Evolutionary conservation across 2,329 filamentous ascomycete genomes (phyloP).

Genomic region (Botrytis fragariae): DNA sequence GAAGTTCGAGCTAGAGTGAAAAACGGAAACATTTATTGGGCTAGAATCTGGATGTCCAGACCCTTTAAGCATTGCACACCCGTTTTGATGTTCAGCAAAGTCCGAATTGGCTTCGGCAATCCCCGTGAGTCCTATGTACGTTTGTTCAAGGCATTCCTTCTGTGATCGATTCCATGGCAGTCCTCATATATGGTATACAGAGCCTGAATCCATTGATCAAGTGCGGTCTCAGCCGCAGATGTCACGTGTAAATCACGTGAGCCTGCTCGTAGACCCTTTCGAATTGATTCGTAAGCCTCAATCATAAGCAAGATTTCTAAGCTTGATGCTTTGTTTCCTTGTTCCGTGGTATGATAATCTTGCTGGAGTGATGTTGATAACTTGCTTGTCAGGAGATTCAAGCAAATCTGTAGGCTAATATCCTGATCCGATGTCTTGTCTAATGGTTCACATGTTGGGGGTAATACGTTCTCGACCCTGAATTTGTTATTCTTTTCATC

Average conservation of each 20-base stretch:
- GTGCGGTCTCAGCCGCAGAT: constrained; percentile 24
- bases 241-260: constrained; percentile 25
- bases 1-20: neutral
- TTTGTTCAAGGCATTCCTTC: neutral
- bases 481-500: neutral
- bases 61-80: neutral
- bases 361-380: constrained; percentile 29
- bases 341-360: constrained; percentile 24
- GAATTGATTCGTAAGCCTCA: constrained; percentile 35
- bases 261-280: constrained; percentile 24
- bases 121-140: neutral
- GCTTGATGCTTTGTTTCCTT: constrained; percentile 29
- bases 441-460: neutral
- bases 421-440: constrained; percentile 24
- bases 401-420: constrained; percentile 34
- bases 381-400: constrained; percentile 34
- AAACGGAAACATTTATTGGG: too few species aligned
- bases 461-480: neutral
- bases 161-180: neutral
- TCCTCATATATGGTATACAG: constrained; percentile 35
- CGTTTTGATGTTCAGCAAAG: neutral
- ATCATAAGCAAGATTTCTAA: constrained; percentile 38
- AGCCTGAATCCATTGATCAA: constrained; percentile 35
- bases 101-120: neutral
- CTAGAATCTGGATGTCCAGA: neutral